Evolutionary conservation across 1,284 basidiomycete species (phyloP).

Genomic region (Ganoderma sinense): DNA sequence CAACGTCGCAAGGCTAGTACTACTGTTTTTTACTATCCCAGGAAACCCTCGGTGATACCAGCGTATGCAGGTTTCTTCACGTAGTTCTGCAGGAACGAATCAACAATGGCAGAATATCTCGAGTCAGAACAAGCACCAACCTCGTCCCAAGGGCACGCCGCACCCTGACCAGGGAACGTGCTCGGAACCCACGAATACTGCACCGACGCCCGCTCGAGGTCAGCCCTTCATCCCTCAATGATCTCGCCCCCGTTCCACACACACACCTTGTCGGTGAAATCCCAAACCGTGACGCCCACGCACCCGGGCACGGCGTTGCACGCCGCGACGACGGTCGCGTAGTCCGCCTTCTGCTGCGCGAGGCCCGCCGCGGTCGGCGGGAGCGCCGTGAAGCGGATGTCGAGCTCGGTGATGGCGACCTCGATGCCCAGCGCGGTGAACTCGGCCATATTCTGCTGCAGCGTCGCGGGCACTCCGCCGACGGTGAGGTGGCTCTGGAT

Average conservation of each 20-base stretch:
- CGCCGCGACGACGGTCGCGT: constrained; percentile 58
- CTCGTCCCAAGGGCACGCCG: constrained; percentile 56
- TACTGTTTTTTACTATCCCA: neutral
- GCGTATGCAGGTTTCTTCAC: constrained; percentile 33
- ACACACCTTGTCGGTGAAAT: constrained; percentile 54
- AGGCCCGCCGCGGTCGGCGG: constrained; percentile 55
- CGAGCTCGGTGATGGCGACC: constrained; percentile 66
- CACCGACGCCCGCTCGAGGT: neutral
- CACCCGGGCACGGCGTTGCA: constrained; percentile 59
- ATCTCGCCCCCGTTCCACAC: neutral
- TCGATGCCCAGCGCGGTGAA: constrained; percentile 63
- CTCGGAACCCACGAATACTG: constrained; percentile 61
- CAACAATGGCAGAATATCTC: neutral
- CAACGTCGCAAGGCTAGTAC: too few species aligned
- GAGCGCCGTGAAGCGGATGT: constrained; percentile 60
- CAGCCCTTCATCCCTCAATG: neutral
- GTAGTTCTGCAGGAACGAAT: constrained; percentile 19
- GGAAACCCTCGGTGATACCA: constrained; percentile 32
- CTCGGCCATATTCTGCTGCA: constrained; percentile 53
- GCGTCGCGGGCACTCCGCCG: constrained; percentile 52
- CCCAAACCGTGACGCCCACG: constrained; percentile 63
- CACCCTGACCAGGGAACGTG: constrained; percentile 57
- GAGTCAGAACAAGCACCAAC: constrained; percentile 36
- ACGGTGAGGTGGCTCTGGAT: constrained; percentile 62
- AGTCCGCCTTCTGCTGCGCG: constrained; percentile 62